Evolutionary conservation across 2,329 filamentous ascomycete species (phyloP), one percentile per base, ranked within the genome.

Genomic region (Penicillium olsonii): DNA sequence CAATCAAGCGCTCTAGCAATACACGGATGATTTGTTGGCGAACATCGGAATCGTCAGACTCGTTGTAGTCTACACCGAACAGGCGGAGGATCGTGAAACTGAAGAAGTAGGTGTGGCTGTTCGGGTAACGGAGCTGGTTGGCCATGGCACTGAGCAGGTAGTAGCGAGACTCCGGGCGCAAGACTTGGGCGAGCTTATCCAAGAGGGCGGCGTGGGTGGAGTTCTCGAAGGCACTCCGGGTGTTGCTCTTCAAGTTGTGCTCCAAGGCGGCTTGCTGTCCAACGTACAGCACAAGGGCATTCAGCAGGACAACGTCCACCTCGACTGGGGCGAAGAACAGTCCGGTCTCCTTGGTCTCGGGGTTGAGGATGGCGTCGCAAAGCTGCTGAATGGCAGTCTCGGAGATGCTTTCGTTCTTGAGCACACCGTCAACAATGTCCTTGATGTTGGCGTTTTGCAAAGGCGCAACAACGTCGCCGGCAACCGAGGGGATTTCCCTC

Each of bases 61-160:
- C 67, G 73, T 80, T 64, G 80, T 76, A 74, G 39, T 94, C 88
- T 55, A 84, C 83, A 17, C 85, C 89, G 70, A 96, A 97, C 33
- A 96, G 78, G 60, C 95, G 85, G 40, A 97, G 79, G 37, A 97
- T 78, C 12, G 87, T 82, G 63, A 91, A 89, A 66, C 86, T 92
- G 75, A 96, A 99, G 75, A 94, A 99, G 65, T 92, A 87, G 11
- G 94, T 99, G 65, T 95, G 85, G 41, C 85, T 85, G 66, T 91
- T 95, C 10, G 92, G 90, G 68, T 87, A 95, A 53, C 94, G 88
- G 41, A 99, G 82, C 72, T 97, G 92, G 70, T 97, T 95, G 49
- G 90, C 82, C 66, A 99, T 90, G 57, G 88, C 89, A 60, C 82
- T 85, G 49, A 97, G 73, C 50, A 99, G 78, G 67, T 90, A 88